phyloP scores from a whole-genome alignment of 371 early-diverging fungal genomes.

The Apophysomyces sp. region DNA sequence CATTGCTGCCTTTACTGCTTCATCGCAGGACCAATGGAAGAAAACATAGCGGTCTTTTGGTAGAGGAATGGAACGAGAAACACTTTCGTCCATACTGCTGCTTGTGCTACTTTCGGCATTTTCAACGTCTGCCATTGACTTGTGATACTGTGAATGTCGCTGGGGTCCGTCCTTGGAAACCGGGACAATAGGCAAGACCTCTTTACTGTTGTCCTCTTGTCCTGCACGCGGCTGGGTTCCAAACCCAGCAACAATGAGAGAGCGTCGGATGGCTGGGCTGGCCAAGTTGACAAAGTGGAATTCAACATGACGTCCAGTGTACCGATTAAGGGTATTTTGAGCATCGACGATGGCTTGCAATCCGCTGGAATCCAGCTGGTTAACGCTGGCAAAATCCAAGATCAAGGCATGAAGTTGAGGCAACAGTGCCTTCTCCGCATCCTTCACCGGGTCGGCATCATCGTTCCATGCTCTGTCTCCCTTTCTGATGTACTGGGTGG shows the following conservation, averaged over 20 bases:
- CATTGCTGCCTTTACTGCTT: conserved; percentile 41
- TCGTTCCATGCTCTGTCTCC: conserved; percentile 29
- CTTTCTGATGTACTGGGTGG: conserved; percentile 9
- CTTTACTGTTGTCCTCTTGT: conserved; percentile 6
- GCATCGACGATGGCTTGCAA: conserved; percentile 47
- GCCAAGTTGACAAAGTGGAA: conserved; percentile 27
- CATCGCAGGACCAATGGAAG: conserved; percentile 52
- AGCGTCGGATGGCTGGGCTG: conserved; percentile 9
- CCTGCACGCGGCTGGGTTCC: conserved; percentile 5
- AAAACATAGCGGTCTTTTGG: conserved; percentile 45
- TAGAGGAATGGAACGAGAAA: conserved; percentile 17
- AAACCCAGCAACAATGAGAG: conserved; percentile 22
- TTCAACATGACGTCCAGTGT: conserved; percentile 32
- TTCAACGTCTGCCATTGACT: background rate
- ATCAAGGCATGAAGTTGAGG: conserved; percentile 53
- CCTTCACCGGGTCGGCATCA: background rate
- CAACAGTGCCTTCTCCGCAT: background rate
- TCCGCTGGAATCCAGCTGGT: conserved; percentile 55
- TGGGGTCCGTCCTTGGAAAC: conserved; percentile 36
- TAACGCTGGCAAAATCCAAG: conserved; percentile 59
- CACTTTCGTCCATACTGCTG: background rate
- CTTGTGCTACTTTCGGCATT: background rate
- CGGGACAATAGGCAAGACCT: conserved; percentile 46
- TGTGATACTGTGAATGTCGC: too few relatives aligned
- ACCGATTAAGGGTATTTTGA: conserved; percentile 28